A percentile compares a stretch with the other conserved stretches of the same genome.
Conservation (phyloP, 1,284 basidiomycete species). For the Mrakiaceae sp. region DNA sequence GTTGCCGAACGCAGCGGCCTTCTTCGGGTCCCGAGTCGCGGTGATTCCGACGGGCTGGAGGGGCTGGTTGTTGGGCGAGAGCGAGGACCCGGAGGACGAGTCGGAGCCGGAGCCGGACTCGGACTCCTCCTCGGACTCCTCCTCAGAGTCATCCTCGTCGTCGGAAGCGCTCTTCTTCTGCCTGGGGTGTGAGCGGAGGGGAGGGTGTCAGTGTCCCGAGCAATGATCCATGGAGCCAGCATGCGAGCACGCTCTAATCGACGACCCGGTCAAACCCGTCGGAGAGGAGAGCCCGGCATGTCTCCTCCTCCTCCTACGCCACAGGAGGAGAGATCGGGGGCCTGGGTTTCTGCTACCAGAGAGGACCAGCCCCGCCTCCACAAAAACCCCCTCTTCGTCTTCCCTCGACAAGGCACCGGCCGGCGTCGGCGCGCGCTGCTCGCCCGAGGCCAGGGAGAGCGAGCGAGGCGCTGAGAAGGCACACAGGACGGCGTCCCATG, state of each 20-base stretch:
- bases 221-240: too few relatives aligned
- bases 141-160: slow-evolving; percentile 23
- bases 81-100: slow-evolving; percentile 6
- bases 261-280: too few relatives aligned
- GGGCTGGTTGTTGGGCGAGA: slow-evolving; percentile 14
- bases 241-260: too few relatives aligned
- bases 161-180: slow-evolving; percentile 10
- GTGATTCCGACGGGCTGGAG: slow-evolving; percentile 16
- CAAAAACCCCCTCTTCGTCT: too few relatives aligned
- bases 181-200: slow-evolving; percentile 17
- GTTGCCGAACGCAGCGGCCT: slow-evolving; percentile 30
- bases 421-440: too few relatives aligned
- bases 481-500: too few relatives aligned
- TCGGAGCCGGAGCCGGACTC: slow-evolving; percentile 11
- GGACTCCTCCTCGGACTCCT: slow-evolving; percentile 26
- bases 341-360: too few relatives aligned
- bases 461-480: too few relatives aligned
- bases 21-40: slow-evolving; percentile 24
- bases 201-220: slow-evolving; percentile 24
- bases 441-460: too few relatives aligned
- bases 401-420: too few relatives aligned
- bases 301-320: not conserved
- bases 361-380: too few relatives aligned
- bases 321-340: not conserved
- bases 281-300: not conserved